A percentile compares a stretch with the other conserved stretches of the same genome.
Conservation (phyloP, 2,329 filamentous ascomycete species). For the Emydomyces testavorans region DNA sequence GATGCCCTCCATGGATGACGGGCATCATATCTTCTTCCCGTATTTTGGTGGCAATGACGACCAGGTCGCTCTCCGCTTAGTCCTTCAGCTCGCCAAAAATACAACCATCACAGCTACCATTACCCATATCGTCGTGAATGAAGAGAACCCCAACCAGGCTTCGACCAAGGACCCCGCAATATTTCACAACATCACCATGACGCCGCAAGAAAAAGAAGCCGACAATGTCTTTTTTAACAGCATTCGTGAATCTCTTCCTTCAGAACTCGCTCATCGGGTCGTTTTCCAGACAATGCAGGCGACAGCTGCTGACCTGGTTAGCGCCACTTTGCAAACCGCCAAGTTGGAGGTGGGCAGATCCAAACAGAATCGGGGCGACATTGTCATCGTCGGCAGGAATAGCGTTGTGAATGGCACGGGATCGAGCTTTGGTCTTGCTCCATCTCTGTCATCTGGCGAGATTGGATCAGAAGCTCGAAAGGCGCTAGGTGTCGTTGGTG, state of each 20-base stretch:
- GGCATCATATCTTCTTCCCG: constrained; percentile 75
- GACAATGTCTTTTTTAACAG: constrained; percentile 47
- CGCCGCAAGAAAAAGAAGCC: constrained; percentile 26
- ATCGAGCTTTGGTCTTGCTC: constrained; percentile 10
- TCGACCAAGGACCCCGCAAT: constrained; percentile 5
- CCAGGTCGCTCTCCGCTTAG: constrained; percentile 62
- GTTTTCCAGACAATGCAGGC: constrained; percentile 39
- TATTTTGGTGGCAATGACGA: constrained; percentile 82
- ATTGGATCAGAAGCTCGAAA: constrained; percentile 24
- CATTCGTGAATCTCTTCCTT: constrained; percentile 45
- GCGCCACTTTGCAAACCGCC: constrained; percentile 44
- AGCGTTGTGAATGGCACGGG: constrained; percentile 11
- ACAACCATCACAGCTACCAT: constrained; percentile 67
- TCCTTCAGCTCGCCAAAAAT: constrained; percentile 73
- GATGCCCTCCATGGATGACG: constrained; percentile 52
- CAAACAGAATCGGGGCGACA: constrained; percentile 55
- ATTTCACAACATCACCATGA: neutral
- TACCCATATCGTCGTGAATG: constrained; percentile 43
- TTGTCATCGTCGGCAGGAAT: constrained; percentile 46
- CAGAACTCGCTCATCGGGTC: constrained; percentile 43
- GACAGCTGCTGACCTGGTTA: constrained; percentile 30
- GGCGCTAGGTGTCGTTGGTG: constrained; percentile 27
- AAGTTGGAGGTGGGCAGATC: constrained; percentile 49
- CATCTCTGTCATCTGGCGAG: constrained; percentile 28
- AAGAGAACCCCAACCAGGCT: constrained; percentile 8